Evolutionary conservation across 805 yeast genomes (phyloP).

Genomic region (Saccharomycodes ludwigii): DNA sequence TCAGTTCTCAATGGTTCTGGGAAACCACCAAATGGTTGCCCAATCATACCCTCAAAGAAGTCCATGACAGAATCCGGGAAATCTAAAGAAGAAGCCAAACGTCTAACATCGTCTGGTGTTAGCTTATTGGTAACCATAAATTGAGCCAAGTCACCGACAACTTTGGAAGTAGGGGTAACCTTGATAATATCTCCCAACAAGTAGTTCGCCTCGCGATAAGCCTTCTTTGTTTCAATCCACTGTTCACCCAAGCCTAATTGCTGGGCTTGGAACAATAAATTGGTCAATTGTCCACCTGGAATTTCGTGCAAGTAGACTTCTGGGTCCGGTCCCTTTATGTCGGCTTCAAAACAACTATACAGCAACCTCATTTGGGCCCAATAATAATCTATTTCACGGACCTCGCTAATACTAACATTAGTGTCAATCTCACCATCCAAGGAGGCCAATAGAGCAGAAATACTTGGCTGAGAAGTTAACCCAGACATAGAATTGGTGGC

Average conservation of each 20-base stretch:
- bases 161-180: slow-evolving; percentile 99
- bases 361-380: slow-evolving; percentile 98
- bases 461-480: slow-evolving; percentile 95
- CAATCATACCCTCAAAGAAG: slow-evolving; percentile 98
- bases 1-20: slow-evolving; percentile 97
- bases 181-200: slow-evolving; percentile 93
- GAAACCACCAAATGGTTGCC: slow-evolving; percentile 99
- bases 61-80: slow-evolving; percentile 98
- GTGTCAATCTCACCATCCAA: slow-evolving; percentile 76
- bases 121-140: slow-evolving; percentile 96
- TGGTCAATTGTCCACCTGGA: slow-evolving; percentile 99
- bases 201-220: slow-evolving; percentile 83
- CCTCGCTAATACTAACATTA: slow-evolving; percentile 51
- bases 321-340: slow-evolving; percentile 98
- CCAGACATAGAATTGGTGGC: slow-evolving; percentile 98
- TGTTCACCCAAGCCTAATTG: slow-evolving; percentile 95
- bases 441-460: slow-evolving; percentile 86
- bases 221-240: slow-evolving; percentile 93
- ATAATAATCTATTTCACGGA: slow-evolving; percentile 80
- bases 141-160: slow-evolving; percentile 99
- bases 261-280: slow-evolving; percentile 96
- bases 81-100: slow-evolving; percentile 81
- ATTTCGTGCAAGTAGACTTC: slow-evolving; percentile 97
- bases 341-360: slow-evolving; percentile 96
- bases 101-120: slow-evolving; percentile 70